Base-by-base conservation (phyloP, 306 rosid species). In the Trifolium dubium region DNA sequence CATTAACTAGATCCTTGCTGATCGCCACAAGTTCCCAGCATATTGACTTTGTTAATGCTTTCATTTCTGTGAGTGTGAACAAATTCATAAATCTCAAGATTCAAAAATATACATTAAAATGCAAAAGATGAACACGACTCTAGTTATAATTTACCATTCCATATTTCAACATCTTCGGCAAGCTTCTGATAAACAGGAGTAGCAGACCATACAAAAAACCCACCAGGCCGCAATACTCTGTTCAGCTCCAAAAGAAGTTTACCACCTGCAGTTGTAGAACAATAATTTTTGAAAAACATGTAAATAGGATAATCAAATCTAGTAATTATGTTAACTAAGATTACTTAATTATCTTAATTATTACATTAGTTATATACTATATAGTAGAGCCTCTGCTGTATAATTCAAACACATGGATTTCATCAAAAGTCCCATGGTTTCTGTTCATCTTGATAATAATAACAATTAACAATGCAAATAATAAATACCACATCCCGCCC, bases 181-280 rank as follows among this genome's bases (percentile, higher is more conserved):
- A 77, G 79, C 88, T 95, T 92, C 85, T 92, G 97, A 85, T 95
- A 95, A 72, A 95, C 69, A 18, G 99, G 99, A 77, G 99, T 95
- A 75, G 99, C 99, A 86, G 99, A 95, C 99, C 99, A 95, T 28
- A 95, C 90, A 72, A 95, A 92, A 89, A 79, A 88, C 69, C 99
- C 99, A 23, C 99, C 99, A 76, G 99, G 99, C 50, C 99, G 87
- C 92, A 95, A 84, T 64, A 95, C 79, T 67, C 99, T 91, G 80
- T 95, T 95, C 74, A 95, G 85, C 87, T 95, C 99, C 87, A 95
- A 74, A 61, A 95, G 97, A 87, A 95, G 98, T 78, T 95, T 95
- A 72, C 99, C 99, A 82, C 99, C 99, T 95, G 85, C 86, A 84
- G 68, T 83, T 43, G 49, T 23, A 68, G 53, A 69, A 61, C 37